Evolutionary conservation across 768 basidiomycete genomes (phyloP), one percentile per base, ranked within the genome.

Genomic region (Leucocoprinus leucothites): DNA sequence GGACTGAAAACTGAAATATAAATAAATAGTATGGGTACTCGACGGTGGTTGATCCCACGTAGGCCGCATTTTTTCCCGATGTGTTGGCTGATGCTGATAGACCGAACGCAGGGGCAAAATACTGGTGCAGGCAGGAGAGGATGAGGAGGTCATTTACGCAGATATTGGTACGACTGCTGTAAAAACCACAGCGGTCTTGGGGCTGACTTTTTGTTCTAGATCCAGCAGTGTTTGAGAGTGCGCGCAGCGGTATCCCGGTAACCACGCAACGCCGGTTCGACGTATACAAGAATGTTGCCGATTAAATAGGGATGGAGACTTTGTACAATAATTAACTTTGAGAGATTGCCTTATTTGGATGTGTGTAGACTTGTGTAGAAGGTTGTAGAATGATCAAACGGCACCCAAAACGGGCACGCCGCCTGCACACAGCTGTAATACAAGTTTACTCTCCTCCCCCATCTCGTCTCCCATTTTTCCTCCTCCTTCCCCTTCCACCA

Each of bases 1-100:
- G 41, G 31, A 2, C 35, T 35, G 19, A 13, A 51, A 21, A 58
- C 16, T n/a, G 21, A 45, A 45, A 56, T 8, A 26, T 25, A 51
- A 7, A 25, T 16, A 24, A 22, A 28, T 40, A 93, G 91, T 94
- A 89, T 83, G 91, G 94, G 3, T 94, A 96, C 67, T 88, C 89
- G 1, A 86, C 90, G 84, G 78, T 94, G 9, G 86, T 94, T n/a
- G 89, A 93, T 70, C 93, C 94, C 8, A 85, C 86, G 89, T 93
- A 68, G 69, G 86, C 75, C 2, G 26, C 25, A 19, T 42, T 25
- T 41, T 43, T 40, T n/a, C 21, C 11, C 18, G 26, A 4, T 38
- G 13, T 6, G 18, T 35, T 46, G 2, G 31, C 16, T 55, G 47
- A 45, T 25, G 14, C 55, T 43, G 60, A 61, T 50, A 59, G 51